Evolutionary conservation across 768 basidiomycete species (phyloP).

Genomic region (Boletellus emodensis): DNA sequence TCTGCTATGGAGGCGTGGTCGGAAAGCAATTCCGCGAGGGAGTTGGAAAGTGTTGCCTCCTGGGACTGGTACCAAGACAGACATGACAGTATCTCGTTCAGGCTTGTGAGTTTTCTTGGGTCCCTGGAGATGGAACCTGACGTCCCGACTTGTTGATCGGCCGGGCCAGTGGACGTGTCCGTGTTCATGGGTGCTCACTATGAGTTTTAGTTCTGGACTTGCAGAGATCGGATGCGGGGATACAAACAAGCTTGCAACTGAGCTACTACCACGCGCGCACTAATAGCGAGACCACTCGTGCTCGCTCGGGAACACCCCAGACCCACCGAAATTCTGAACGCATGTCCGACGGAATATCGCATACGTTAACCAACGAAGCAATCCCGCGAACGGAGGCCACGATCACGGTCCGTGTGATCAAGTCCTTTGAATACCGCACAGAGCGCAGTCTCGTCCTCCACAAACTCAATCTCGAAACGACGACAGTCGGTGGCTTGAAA

Average conservation of each 20-base stretch:
- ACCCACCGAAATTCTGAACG: neutral
- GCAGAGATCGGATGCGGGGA: too few species aligned
- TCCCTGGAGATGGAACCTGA: conserved; percentile 13
- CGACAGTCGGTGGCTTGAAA: conserved; percentile 80
- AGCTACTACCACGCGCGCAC: too few species aligned
- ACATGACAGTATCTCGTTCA: conserved; percentile 70
- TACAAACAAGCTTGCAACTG: too few species aligned
- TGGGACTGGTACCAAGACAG: conserved; percentile 72
- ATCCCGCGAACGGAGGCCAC: conserved; percentile 73
- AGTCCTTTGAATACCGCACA: conserved; percentile 91
- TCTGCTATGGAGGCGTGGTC: conserved; percentile 59
- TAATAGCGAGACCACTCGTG: too few species aligned
- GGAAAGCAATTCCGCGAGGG: conserved; percentile 67
- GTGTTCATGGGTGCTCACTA: conserved; percentile 9
- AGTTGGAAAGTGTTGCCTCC: conserved; percentile 71
- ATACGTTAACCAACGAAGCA: conserved; percentile 58
- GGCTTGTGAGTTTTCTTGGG: conserved; percentile 47
- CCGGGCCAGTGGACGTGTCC: conserved; percentile 4
- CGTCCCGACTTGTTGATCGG: conserved; percentile 7
- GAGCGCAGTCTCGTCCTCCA: conserved; percentile 84
- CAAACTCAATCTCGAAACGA: conserved; percentile 70
- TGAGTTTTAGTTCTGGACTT: too few species aligned
- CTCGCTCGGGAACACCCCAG: neutral
- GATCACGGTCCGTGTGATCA: conserved; percentile 88
- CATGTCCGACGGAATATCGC: conserved; percentile 37